Base-by-base conservation (phyloP, 2,329 filamentous ascomycete genomes). In the Cladosporium sp. region DNA sequence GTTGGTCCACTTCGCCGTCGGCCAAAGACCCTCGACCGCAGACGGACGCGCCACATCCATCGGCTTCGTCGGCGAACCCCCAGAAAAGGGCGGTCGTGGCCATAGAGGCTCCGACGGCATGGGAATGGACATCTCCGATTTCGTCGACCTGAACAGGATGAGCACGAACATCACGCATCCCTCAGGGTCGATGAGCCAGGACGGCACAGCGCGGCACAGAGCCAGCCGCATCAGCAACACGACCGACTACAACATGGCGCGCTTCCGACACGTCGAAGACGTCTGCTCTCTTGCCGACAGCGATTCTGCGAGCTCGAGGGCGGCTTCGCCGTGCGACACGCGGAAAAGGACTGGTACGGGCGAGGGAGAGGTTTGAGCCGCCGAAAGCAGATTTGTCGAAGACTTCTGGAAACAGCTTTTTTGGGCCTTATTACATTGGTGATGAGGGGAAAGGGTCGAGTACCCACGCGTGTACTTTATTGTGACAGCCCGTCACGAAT, bases 1-100 rank as follows among this genome's bases (percentile, higher is more conserved):
- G 65, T 67, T 76, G 5, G 72, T 75, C 40, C 69, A 71, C 31
- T 70, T 74, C 37, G 70, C 77, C 5, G 66, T 66, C 21, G 67
- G 66, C 12, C 63, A 68, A 7, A 60, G 62, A 31, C 62, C 69
- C 11, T 65, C 50, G 5, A 46, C 33, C 1, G 49, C 59, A 6
- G 69, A 69, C 11, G 37, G 65, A n/a, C 69, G 68, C n/a, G 67
- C 68, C 31, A 49, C 65, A 1, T 69, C 69, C 11, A 61, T 71
- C 14, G 69, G 67, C 11, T 71, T 72, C 49, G 44, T 60, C 7
- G 56, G 46, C 14, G 55, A 58, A 14, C 49, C 31, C 18, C n/a
- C 31, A 10, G 50, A 62, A 21, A 60, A 62, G 16, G 18, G 12
- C 55, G 55, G 50, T 29, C 33, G 29, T 18, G 46, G 55, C 28